Conservation (phyloP, 257 asterid genomes). For the Apocynum venetum region DNA sequence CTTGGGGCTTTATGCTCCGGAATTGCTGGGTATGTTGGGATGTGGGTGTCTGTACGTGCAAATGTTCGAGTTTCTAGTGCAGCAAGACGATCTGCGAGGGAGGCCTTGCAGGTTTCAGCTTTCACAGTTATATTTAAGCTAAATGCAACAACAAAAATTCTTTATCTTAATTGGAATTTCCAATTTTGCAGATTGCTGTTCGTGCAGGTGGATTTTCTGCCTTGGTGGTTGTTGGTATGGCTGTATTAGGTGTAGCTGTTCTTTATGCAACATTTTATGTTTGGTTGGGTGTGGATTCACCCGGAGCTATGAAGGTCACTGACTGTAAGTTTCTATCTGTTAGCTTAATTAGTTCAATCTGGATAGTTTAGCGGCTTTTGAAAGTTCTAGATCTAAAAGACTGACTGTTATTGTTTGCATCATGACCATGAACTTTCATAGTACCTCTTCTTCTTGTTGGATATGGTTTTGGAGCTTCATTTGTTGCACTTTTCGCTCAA, state of each 20-base stretch:
- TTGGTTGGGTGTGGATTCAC: constrained; percentile 84
- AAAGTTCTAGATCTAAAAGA: constrained; percentile 6
- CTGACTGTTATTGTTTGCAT: constrained; percentile 1
- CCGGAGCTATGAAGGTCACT: constrained; percentile 84
- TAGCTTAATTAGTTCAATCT: constrained; percentile 18
- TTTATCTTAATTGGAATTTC: constrained; percentile 18
- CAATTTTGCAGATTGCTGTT: constrained; percentile 74
- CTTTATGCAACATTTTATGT: constrained; percentile 85
- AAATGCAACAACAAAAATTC: constrained; percentile 15
- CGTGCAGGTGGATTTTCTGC: constrained; percentile 99
- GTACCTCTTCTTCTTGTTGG: constrained; percentile 99
- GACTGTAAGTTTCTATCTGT: constrained; percentile 59
- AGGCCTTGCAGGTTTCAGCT: constrained; percentile 82
- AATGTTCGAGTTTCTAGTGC: constrained; percentile 99
- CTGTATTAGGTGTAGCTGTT: constrained; percentile 88
- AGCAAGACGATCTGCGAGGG: constrained; percentile 95
- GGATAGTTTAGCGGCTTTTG: background rate
- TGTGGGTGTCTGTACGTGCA: constrained; percentile 99
- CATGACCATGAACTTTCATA: constrained; percentile 28
- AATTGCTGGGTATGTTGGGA: constrained; percentile 95
- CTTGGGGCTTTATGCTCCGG: constrained; percentile 99
- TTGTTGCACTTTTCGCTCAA: constrained; percentile 98
- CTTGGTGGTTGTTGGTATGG: constrained; percentile 94
- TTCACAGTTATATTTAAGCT: constrained; percentile 16
- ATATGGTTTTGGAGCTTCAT: constrained; percentile 98